Evolutionary conservation across 2,329 filamentous ascomycete species (phyloP).

Genomic region (Aspergillus neoniger): DNA sequence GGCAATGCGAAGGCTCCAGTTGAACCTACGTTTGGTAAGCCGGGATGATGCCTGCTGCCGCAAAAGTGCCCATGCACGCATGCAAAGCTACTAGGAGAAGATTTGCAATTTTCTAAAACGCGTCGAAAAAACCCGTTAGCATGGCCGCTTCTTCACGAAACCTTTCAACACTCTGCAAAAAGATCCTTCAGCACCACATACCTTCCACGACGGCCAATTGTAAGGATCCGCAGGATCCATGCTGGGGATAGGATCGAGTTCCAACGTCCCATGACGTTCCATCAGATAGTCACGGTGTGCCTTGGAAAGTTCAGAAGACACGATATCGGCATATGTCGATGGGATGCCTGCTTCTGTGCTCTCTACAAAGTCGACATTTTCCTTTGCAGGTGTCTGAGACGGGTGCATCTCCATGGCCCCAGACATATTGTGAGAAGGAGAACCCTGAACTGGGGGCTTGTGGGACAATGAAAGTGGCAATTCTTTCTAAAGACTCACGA

Average conservation of each 20-base stretch:
- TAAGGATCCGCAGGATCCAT: slow-evolving; percentile 57
- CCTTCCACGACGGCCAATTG: slow-evolving; percentile 59
- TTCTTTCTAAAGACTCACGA: background rate
- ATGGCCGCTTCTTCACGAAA: background rate
- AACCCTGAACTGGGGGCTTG: background rate
- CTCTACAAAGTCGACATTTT: slow-evolving; percentile 33
- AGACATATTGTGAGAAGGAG: slow-evolving; percentile 20
- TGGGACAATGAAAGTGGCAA: background rate
- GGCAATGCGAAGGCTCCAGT: background rate
- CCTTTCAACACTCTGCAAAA: background rate
- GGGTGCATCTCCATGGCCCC: slow-evolving; percentile 31
- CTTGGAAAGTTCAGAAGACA: slow-evolving; percentile 30
- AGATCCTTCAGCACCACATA: slow-evolving; percentile 17
- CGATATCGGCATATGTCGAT: slow-evolving; percentile 29
- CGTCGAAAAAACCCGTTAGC: slow-evolving; percentile 2
- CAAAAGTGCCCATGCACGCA: slow-evolving; percentile 61
- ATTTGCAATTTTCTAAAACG: slow-evolving; percentile 54
- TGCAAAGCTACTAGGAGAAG: slow-evolving; percentile 60
- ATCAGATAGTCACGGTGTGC: slow-evolving; percentile 53
- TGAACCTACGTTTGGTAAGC: slow-evolving; percentile 47
- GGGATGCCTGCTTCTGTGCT: slow-evolving; percentile 29
- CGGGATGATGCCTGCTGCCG: slow-evolving; percentile 57
- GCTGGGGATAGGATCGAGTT: slow-evolving; percentile 57
- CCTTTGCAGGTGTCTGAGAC: slow-evolving; percentile 22
- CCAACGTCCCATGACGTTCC: slow-evolving; percentile 56